A percentile compares a stretch with the other conserved stretches of the same genome.
Evolutionary conservation across 345 rosid genomes (phyloP).

Genomic region (Sapria himalayana): DNA sequence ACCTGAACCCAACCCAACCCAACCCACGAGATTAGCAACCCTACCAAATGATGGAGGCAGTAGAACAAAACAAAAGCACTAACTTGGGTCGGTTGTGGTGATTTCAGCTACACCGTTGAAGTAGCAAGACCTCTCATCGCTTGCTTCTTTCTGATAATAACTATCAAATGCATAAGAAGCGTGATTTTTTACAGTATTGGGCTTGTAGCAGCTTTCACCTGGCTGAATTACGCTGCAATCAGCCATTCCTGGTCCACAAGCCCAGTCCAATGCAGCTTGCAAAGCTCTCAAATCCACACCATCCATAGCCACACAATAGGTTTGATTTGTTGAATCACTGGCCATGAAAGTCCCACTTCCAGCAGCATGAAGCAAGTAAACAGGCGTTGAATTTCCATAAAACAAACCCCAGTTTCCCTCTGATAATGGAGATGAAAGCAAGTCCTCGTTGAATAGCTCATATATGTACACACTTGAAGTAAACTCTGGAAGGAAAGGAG

Average conservation of each 20-base stretch:
- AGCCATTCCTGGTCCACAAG: constrained; percentile 81
- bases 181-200: constrained; percentile 61
- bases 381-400: constrained; percentile 58
- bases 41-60: neutral
- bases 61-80: constrained; percentile 10
- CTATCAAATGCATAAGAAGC: constrained; percentile 95
- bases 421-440: constrained; percentile 48
- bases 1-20: too few species aligned
- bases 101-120: constrained; percentile 91
- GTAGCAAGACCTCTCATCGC: constrained; percentile 65
- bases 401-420: constrained; percentile 93
- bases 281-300: constrained; percentile 43
- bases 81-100: constrained; percentile 94
- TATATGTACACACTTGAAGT: constrained; percentile 62
- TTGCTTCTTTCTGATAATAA: constrained; percentile 77
- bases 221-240: constrained; percentile 91
- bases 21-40: too few species aligned
- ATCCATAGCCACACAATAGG: constrained; percentile 65
- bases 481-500: constrained; percentile 73
- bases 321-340: constrained; percentile 80
- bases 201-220: constrained; percentile 77
- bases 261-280: constrained; percentile 95
- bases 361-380: constrained; percentile 79
- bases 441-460: constrained; percentile 81
- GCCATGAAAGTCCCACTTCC: constrained; percentile 78